Evolutionary conservation across 139 green algal genomes (phyloP), one percentile per base, ranked within the genome.

Genomic region (Ettlia oleoabundans): DNA sequence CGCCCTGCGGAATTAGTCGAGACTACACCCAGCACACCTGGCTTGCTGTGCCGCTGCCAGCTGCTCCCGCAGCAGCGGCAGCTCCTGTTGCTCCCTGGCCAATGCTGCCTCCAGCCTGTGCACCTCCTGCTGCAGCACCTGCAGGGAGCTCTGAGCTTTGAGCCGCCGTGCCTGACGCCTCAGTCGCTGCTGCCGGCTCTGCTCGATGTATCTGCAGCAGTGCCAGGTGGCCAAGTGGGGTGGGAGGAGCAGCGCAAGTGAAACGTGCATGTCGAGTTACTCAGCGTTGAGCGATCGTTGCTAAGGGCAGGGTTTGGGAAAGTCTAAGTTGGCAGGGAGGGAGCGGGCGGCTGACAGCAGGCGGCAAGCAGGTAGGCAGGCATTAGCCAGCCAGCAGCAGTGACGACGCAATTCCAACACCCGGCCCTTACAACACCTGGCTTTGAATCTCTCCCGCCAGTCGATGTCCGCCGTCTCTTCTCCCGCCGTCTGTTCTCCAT

Each of bases 181-280:
- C 5, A 68, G 53, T 37, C 53, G 73, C 73, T 80, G 51, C 35
- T 9, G 38, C 53, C 37, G 33, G 32, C 32, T n/a, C 10, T 53
- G n/a, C 73, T 68, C 53, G 42, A 68, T 52, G 63, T 55, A 66
- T 33, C 71, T 78, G 71, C 69, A n/a, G n/a, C n/a, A n/a, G n/a
- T n/a, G n/a, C n/a, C n/a, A n/a, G n/a, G n/a, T n/a, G n/a, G n/a
- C n/a, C n/a, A n/a, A n/a, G n/a, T n/a, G n/a, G n/a, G n/a, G n/a
- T n/a, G n/a, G n/a, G n/a, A n/a, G n/a, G n/a, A n/a, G n/a, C n/a
- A n/a, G n/a, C n/a, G n/a, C n/a, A n/a, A n/a, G n/a, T n/a, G n/a
- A n/a, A n/a, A n/a, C n/a, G n/a, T n/a, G n/a, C n/a, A n/a, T n/a
- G n/a, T n/a, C n/a, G n/a, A n/a, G n/a, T n/a, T n/a, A n/a, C n/a